Conservation (phyloP, 441 rosid genomes). For the Gossypium aridum region DNA sequence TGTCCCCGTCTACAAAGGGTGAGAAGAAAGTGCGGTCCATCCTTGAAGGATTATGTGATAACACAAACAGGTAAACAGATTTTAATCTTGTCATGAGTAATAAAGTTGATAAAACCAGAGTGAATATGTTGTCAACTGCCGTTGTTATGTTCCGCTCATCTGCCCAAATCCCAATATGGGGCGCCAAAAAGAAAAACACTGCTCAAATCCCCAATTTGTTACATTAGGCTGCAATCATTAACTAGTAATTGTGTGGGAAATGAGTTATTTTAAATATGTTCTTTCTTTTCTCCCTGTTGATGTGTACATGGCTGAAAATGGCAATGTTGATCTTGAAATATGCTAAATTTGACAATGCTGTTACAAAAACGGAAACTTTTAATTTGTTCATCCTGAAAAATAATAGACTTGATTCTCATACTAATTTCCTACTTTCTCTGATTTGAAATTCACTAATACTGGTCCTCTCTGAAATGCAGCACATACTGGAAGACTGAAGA, state of each 20-base stretch:
- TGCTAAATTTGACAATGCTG: background rate
- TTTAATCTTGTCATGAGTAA: too few relatives aligned
- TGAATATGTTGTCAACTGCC: background rate
- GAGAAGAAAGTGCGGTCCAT: slow-evolving; percentile 94
- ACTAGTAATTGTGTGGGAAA: background rate
- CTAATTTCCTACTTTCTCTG: background rate
- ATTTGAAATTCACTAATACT: background rate
- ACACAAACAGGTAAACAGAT: slow-evolving; percentile 83
- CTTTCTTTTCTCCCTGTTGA: background rate
- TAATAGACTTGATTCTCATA: background rate
- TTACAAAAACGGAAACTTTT: background rate
- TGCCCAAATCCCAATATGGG: background rate
- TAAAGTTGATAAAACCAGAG: background rate
- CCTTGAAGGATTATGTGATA: slow-evolving; percentile 74
- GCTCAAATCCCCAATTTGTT: background rate
- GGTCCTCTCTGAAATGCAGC: slow-evolving; percentile 41
- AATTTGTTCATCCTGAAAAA: background rate
- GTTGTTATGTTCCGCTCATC: background rate
- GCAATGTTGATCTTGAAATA: background rate
- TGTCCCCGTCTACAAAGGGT: slow-evolving; percentile 71
- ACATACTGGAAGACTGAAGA: slow-evolving; percentile 87
- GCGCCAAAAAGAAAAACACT: background rate
- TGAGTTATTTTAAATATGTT: background rate
- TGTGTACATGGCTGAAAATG: background rate
- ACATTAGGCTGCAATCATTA: background rate